Evolutionary conservation across 1,284 basidiomycete species (phyloP), one percentile per base, ranked within the genome.

Genomic region (Leccinum solheimii): DNA sequence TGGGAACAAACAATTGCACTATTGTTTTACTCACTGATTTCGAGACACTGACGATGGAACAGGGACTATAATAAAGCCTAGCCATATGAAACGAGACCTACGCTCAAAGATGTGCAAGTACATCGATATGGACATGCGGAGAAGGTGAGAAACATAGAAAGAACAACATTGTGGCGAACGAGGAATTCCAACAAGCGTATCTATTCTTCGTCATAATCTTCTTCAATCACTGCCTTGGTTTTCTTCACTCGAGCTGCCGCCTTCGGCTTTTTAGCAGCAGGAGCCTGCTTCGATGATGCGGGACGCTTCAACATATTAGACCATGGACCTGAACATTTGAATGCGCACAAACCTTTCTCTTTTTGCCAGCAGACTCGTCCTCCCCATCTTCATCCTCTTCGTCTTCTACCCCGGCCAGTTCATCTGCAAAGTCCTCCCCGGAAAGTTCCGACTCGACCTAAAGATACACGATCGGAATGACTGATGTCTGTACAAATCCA

Each of bases 121-220:
- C 62, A 62, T 52, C 45, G 48, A 59, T 21, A 68, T 30, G 23
- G 30, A 48, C 34, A 36, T 27, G 50, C 30, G 58, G 23, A 59
- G 38, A 54, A 26, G 32, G 55, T 7, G 38, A 58, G 16, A 23
- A 58, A 60, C n/a, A 60, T 56, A 26, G 50, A 51, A 55, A 14
- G 59, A 54, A 64, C 55, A 61, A 51, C 36, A 66, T 51, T 27
- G 27, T 26, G 11, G 36, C n/a, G 21, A 40, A 58, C 19, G 16
- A 36, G 38, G 57, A 23, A 38, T 38, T 51, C 13, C 40, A 21
- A 45, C 30, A n/a, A 27, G 21, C 13, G 27, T 53, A 59, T 59
- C 64, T 61, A 72, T 58, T 72, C 73, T 2, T 73, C 70, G 43
- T 74, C 75, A 53, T 75, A 72, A 43, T 75, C 71, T 45, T 75